Base-by-base conservation (phyloP, 805 yeast species). In the Metschnikowia cubensis region DNA sequence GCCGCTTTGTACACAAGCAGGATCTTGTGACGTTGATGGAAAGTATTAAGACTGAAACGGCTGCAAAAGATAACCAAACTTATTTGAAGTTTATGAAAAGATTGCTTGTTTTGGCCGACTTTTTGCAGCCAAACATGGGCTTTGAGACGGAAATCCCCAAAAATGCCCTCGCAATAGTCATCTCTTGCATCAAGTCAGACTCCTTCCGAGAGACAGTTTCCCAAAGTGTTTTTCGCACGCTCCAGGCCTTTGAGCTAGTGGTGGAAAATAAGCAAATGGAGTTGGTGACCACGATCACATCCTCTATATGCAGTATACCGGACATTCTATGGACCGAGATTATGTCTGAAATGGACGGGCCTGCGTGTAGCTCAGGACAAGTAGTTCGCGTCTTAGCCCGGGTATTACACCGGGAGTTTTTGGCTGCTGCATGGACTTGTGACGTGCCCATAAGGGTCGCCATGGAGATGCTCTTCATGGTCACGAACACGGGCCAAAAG, bases 401-500 rank as follows among this genome's bases (percentile, higher is more conserved):
- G 14, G 45, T 42, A 5, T 29, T 42, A 10, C 45, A 42, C 18
- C 37, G 29, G n/a, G 45, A 42, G n/a, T 14, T 42, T 7, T 33
- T 42, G 45, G 18, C n/a, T 4, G 20, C 37, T 3, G 3, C 37
- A 15, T 42, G 45, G 45, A 21, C 36, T 6, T 18, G 8, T 10
- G 45, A 42, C 6, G 18, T 42, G 17, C 45, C 45, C 14, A 42
- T 42, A 18, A 10, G 15, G 21, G 45, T 34, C 18, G 37, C 6
- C 5, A 36, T 42, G 36, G 45, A 42, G 29, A 42, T 42, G 33
- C 14, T 42, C 13, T 32, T 20, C 20, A 14, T 5, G 25, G 18
- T 42, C n/a, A 42, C 45, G 31, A 42, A 31, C 37, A 33, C n/a
- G 45, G 45, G 45, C 11, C 45, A 42, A 34, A 42, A 42, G 36